Evolutionary conservation across 108 stramenopile species (phyloP), one percentile per base, ranked within the genome.

Genomic region (Conticribra weissflogii): DNA sequence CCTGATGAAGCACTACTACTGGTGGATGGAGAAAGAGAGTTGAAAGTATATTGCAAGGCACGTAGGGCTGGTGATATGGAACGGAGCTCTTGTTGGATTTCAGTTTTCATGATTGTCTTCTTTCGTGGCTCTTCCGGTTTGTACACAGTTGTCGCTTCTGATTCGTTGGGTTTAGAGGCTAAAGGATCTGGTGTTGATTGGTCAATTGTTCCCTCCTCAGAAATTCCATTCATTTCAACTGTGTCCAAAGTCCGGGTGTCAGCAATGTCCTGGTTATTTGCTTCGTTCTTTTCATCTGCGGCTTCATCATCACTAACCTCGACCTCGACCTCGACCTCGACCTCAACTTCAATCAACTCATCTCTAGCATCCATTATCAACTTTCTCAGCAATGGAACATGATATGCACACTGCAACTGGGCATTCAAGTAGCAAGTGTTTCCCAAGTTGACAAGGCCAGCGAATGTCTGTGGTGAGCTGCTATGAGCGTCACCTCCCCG

Each of bases 391-490:
- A 60, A 59, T 14, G 93, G 93, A 27, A 94, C 88, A 54, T 94
- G 93, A 81, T 83, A 94, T 0, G 90, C 90, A 67, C 92, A 90
- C 70, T 93, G 79, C 34, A 93, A 61, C 59, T 93, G 92, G 2
- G 92, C 84, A 78, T 90, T 90, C 57, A 93, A 66, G 55, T 93
- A 93, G 53, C 92, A 93, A 3, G 92, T 93, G 63, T 93, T 93
- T 33, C 92, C 92, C 65, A 88, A 52, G 74, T 93, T 93, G 30
- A 60, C 64, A 22, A 93, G 72, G 19, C 88, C 92, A 34, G 73
- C n/a, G 58, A 64, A 64, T 0, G 55, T 19, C 22, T 29, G 55
- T 0, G 21, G 53, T 9, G 5, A 2, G 34, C 31, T 32, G 3
- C 50, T 30, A 50, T 47, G 29, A 3, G 17, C 24, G 46, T 28